phyloP scores from a whole-genome alignment of 2,329 filamentous ascomycete species.

The Chaetomium strumarium region DNA sequence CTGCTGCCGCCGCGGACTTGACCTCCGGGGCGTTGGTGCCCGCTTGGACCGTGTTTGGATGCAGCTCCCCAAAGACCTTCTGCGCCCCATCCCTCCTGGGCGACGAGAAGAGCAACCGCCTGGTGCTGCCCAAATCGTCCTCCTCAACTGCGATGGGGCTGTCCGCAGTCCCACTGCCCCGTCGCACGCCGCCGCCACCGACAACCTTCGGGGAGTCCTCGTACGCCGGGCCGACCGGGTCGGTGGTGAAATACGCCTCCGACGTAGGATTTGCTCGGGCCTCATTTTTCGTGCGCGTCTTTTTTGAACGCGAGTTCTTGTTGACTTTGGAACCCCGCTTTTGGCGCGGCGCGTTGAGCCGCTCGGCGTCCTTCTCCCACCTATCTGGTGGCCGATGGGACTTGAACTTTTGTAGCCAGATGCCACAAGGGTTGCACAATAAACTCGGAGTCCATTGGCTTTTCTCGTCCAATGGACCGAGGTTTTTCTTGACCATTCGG shows the following conservation, averaged over 20 bases:
- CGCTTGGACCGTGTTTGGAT: conserved; percentile 47
- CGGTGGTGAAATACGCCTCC: conserved; percentile 49
- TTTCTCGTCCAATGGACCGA: conserved; percentile 58
- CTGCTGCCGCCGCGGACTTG: conserved; percentile 33
- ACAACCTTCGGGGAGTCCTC: conserved; percentile 22
- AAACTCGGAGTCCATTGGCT: conserved; percentile 63
- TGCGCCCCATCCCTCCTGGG: conserved; percentile 59
- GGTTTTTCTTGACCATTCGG: conserved; percentile 70
- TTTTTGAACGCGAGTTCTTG: conserved; percentile 41
- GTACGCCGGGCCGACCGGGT: conserved; percentile 45
- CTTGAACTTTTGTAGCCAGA: conserved; percentile 89
- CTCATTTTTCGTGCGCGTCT: conserved; percentile 44
- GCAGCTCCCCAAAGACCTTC: conserved; percentile 55
- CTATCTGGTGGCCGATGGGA: conserved; percentile 74
- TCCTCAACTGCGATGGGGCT: conserved; percentile 51
- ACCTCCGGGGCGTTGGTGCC: conserved; percentile 33
- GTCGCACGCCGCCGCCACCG: conserved; percentile 29
- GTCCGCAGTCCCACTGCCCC: conserved; percentile 48
- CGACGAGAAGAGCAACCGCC: conserved; percentile 70
- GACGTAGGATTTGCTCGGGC: conserved; percentile 42
- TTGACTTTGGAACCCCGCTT: conserved; percentile 38
- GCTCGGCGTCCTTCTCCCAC: conserved; percentile 64
- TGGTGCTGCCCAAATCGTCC: conserved; percentile 50
- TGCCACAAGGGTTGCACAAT: conserved; percentile 87
- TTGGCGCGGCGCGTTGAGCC: conserved; percentile 46